phyloP scores from a whole-genome alignment of 768 basidiomycete species.

The Tubosaeta sp. region DNA sequence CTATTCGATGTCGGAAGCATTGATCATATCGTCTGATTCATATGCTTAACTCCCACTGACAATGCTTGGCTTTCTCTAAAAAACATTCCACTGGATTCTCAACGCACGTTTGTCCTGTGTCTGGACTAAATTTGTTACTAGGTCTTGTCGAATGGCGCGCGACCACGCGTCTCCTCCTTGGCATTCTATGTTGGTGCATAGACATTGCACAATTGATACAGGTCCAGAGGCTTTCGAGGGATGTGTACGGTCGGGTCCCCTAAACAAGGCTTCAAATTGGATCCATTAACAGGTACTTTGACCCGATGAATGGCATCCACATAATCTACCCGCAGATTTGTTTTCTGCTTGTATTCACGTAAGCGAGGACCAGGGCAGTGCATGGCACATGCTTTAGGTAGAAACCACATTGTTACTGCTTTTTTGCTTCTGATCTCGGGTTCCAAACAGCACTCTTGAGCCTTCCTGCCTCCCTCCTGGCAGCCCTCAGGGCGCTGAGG shows the following conservation, averaged over 20 bases:
- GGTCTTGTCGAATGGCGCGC: background rate
- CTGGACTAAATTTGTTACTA: background rate
- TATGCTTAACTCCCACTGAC: too few species aligned
- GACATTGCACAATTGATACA: background rate
- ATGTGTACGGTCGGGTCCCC: too few species aligned
- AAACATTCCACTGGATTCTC: background rate
- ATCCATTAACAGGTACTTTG: too few species aligned
- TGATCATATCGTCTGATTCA: too few species aligned
- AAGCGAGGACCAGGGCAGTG: too few species aligned
- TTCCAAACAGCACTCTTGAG: slow-evolving; percentile 48
- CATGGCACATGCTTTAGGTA: slow-evolving; percentile 55
- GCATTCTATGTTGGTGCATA: background rate
- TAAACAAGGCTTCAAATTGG: background rate
- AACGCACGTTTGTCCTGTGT: background rate
- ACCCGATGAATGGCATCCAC: too few species aligned
- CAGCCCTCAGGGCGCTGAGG: slow-evolving; percentile 60
- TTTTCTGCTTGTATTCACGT: too few species aligned
- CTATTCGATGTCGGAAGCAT: background rate
- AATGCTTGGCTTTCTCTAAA: background rate
- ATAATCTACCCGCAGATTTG: too few species aligned
- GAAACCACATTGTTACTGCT: background rate
- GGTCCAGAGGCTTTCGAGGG: too few species aligned
- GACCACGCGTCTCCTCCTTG: background rate
- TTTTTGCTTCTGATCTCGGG: background rate
- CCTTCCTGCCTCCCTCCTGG: slow-evolving; percentile 55